These are phyloP conservation scores for Phtheirospermum japonicum DNA, from an alignment of 257 asterid species.

Conservation along the genomic window DNA sequence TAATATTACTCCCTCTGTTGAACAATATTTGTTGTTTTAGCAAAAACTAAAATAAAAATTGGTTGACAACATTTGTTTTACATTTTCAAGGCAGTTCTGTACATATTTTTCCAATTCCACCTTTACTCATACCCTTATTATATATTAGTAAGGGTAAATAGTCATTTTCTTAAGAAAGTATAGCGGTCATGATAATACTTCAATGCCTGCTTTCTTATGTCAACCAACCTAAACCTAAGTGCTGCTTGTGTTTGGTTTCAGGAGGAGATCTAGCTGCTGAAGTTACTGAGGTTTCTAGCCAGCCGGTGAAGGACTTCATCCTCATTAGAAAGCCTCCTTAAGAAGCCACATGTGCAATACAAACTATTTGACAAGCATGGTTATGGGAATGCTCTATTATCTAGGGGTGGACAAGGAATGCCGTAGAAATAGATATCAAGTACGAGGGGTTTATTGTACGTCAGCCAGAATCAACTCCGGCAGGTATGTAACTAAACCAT, in stretches of 20 bases:
- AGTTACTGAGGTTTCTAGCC: constrained; percentile 59
- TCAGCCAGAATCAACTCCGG: constrained; percentile 81
- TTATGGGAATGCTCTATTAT: constrained; percentile 66
- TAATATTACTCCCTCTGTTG: neutral
- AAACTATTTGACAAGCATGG: constrained; percentile 85
- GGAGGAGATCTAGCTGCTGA: constrained; percentile 89
- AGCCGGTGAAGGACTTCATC: constrained; percentile 84
- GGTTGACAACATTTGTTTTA: too few species aligned
- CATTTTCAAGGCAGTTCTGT: too few species aligned
- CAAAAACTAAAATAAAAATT: too few species aligned
- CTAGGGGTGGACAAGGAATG: constrained; percentile 84
- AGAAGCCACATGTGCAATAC: constrained; percentile 90
- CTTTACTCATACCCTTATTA: too few species aligned
- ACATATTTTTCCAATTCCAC: too few species aligned
- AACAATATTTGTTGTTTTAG: too few species aligned
- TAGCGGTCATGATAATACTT: neutral
- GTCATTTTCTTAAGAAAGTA: neutral
- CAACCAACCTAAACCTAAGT: neutral
- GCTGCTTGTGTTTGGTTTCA: constrained; percentile 26
- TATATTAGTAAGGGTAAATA: neutral
- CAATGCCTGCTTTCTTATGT: neutral
- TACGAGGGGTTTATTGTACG: constrained; percentile 93
- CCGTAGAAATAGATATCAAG: constrained; percentile 87
- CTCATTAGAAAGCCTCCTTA: constrained; percentile 85
- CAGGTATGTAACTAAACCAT: constrained; percentile 52